Base-by-base conservation (phyloP, 768 basidiomycete genomes). In the Mycena filopes region DNA sequence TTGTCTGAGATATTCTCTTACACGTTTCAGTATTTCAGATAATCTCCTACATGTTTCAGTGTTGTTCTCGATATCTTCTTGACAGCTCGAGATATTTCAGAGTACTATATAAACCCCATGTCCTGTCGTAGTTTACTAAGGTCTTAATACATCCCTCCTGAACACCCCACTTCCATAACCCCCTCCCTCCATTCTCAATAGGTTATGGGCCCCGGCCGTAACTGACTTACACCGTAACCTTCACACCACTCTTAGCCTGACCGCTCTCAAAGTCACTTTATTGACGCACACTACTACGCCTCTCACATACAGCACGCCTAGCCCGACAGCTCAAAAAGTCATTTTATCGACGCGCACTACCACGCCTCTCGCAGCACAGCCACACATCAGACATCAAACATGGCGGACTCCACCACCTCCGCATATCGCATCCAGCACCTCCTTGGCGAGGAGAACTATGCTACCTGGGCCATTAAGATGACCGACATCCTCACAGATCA, bases 401-500 rank as follows among this genome's bases (percentile, higher is more conserved):
- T 70, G 66, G 65, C 70, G 2, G 53, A 68, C 48, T 38, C 47
- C 15, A 67, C 41, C 36, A 42, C 50, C 0, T 71, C 65, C 20
- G 59, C 65, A 1, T 66, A 71, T 23, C 65, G 67, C 16, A 73
- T 73, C 47, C 64, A 71, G 38, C 66, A 55, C 18, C 65, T 73
- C 57, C 47, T 65, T 28, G 70, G 71, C 42, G 33, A 43, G 45
- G 67, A 64, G 45, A 67, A 71, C 33, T 74, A 70, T 42, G 12
- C 59, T 16, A 66, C 68, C 2, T 75, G 72, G 74, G 41, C 60
- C 16, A 55, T 67, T 31, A 67, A 67, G 18, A n/a, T 67, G 45
- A 67, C 48, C 1, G 74, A 73, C 56, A 72, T 75, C n/a, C 61
- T 75, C 6, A 73, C 72, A 0, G 71, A 75, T 55, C 53, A 65